Conservation (phyloP, 2,329 filamentous ascomycete species). For the Penicillium sp. region DNA sequence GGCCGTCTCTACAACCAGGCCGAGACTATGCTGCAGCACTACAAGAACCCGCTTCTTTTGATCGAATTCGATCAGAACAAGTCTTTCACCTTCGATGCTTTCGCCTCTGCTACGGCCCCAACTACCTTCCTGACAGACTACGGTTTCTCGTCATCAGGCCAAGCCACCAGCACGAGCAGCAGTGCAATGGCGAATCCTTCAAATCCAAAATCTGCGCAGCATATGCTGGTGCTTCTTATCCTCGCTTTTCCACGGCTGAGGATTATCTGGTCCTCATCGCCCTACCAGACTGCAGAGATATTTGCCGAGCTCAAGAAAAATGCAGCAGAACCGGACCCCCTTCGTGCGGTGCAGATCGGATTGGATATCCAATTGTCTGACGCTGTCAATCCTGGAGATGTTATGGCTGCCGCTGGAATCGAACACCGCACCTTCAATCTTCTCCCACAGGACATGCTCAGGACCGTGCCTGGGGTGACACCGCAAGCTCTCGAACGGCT, state of each 20-base stretch:
- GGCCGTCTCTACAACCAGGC: constrained; percentile 88
- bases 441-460: constrained; percentile 85
- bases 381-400: constrained; percentile 40
- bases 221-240: constrained; percentile 85
- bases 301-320: constrained; percentile 90
- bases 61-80: constrained; percentile 99
- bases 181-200: constrained; percentile 59
- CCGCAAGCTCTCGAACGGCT: constrained; percentile 71
- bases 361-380: constrained; percentile 54
- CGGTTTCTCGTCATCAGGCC: constrained; percentile 42
- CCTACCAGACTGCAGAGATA: constrained; percentile 95
- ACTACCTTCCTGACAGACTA: constrained; percentile 50
- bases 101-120: constrained; percentile 39
- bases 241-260: constrained; percentile 84
- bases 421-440: constrained; percentile 69
- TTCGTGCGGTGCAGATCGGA: constrained; percentile 77
- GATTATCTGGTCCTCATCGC: constrained; percentile 89
- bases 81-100: constrained; percentile 85
- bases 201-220: constrained; percentile 72
- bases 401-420: constrained; percentile 53
- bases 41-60: constrained; percentile 81
- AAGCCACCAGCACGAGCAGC: constrained; percentile 51
- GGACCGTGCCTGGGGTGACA: constrained; percentile 76
- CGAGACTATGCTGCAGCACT: constrained; percentile 91
- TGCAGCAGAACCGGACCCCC: constrained; percentile 83